A percentile compares a stretch with the other conserved stretches of the same genome.
Evolutionary conservation across 306 rosid species (phyloP).

Genomic region (Begonia loranthoides): DNA sequence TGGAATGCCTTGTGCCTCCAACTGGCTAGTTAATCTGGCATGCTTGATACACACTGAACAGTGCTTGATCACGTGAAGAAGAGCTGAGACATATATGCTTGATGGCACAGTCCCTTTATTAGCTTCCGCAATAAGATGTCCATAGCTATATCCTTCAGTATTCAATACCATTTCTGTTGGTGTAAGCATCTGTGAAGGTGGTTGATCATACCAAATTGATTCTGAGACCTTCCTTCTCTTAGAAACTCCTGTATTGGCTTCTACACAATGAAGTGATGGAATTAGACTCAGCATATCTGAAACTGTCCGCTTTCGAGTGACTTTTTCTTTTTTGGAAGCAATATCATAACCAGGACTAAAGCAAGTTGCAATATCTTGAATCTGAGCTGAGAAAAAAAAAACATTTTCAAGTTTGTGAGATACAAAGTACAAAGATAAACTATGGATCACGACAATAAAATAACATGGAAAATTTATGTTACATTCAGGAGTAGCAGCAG

Average conservation of each 20-base stretch:
- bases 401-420: slow-evolving; percentile 18
- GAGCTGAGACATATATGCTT: slow-evolving; percentile 73
- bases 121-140: slow-evolving; percentile 69
- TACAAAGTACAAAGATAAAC: slow-evolving; percentile 5
- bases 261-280: slow-evolving; percentile 69
- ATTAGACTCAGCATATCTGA: slow-evolving; percentile 61
- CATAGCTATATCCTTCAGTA: slow-evolving; percentile 48
- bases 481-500: slow-evolving; percentile 71
- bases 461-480: slow-evolving; percentile 42
- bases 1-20: slow-evolving; percentile 83
- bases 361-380: slow-evolving; percentile 34
- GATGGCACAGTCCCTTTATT: slow-evolving; percentile 83
- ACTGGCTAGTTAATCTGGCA: slow-evolving; percentile 92
- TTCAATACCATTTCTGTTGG: slow-evolving; percentile 39
- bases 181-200: slow-evolving; percentile 30
- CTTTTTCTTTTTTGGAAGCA: slow-evolving; percentile 38
- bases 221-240: slow-evolving; percentile 60
- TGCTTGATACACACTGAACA: slow-evolving; percentile 85
- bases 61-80: slow-evolving; percentile 90
- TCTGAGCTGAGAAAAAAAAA: slow-evolving; percentile 51
- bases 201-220: slow-evolving; percentile 23
- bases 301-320: slow-evolving; percentile 61
- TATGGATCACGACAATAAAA: too few relatives aligned
- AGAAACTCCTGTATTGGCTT: slow-evolving; percentile 24
- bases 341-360: slow-evolving; percentile 29